Percentiles rank a stretch among this genome's conserved stretches.
Conservation (phyloP, 1,139 yeast genomes). For the Blastobotrys aristatus region DNA sequence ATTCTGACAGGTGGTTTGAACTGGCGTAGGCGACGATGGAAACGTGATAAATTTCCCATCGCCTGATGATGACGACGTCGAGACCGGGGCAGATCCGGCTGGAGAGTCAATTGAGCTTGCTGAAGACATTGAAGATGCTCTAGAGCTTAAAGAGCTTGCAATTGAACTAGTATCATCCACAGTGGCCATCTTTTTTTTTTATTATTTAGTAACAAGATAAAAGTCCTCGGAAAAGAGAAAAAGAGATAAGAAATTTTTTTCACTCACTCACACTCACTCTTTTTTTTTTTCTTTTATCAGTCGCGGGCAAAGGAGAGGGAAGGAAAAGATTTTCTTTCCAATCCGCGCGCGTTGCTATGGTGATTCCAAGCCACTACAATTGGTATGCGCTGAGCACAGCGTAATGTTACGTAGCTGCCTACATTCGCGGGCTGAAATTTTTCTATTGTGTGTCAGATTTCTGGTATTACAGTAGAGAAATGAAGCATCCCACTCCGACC, state of each 20-base stretch:
- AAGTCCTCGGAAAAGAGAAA: neutral
- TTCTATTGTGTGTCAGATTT: too few species aligned
- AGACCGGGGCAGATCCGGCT: neutral
- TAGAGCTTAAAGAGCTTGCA: neutral
- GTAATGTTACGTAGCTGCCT: too few species aligned
- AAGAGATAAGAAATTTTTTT: neutral
- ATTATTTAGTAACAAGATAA: too few species aligned
- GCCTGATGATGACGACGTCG: neutral
- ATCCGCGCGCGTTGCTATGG: neutral
- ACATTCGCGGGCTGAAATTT: too few species aligned
- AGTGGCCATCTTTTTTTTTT: neutral
- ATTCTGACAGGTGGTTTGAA: constrained; percentile 60
- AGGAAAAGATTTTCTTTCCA: neutral
- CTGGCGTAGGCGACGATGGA: neutral
- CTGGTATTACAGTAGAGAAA: too few species aligned
- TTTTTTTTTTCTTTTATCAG: neutral
- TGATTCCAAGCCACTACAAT: too few species aligned
- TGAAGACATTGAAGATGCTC: neutral
- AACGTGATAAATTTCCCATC: neutral
- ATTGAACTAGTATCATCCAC: neutral
- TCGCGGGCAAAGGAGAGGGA: neutral
- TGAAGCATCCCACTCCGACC: too few species aligned
- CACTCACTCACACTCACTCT: too few species aligned
- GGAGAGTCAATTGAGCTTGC: neutral
- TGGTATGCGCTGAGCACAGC: too few species aligned